Base-by-base conservation (phyloP, 805 yeast genomes). In the Saccharomyces mikatae region DNA sequence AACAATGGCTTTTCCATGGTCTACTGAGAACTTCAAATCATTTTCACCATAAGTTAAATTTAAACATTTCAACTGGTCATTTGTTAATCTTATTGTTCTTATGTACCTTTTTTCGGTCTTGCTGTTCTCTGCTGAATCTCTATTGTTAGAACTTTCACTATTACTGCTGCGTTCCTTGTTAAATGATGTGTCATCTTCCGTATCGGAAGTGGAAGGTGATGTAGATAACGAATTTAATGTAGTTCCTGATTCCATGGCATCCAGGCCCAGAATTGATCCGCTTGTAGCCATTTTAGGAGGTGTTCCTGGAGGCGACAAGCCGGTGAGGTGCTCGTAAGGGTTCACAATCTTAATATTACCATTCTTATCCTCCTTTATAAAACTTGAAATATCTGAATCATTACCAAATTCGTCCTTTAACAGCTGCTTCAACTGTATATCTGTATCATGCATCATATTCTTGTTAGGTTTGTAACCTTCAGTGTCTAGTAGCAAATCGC, bases 391-490 rank as follows among this genome's bases (percentile, higher is more conserved):
- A 62, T 81, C 81, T 30, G 74, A 70, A 29, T 76, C 79, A 11
- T 70, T 69, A 4, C 85, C 85, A 58, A 91, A 76, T 67, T 92
- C 97, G 59, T 89, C 94, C 32, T 81, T 74, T 51, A 92, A 75
- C 46, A 91, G 75, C 60, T 85, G 83, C 61, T 82, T 83, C 56
- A 94, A 80, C 41, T 87, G 73, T 51, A 83, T 83, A 66, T 90
- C 96, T 0, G 95, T 81, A 60, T 82, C 83, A 51, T 84, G 83
- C 46, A 87, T 81, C 67, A 86, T 89, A 60, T 84, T 82, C 51
- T 84, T 86, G 62, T 85, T 89, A 32, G 96, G 86, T 71, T 91
- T 92, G 72, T 94, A 94, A 17, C 99, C 99, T 62, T 90, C 95
- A 84, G 92, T 89, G 71, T 94, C 99, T 48, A 94, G 73, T 46